Evolutionary conservation across 2,329 filamentous ascomycete genomes (phyloP).

Genomic region (Ophiosphaerella narmari): DNA sequence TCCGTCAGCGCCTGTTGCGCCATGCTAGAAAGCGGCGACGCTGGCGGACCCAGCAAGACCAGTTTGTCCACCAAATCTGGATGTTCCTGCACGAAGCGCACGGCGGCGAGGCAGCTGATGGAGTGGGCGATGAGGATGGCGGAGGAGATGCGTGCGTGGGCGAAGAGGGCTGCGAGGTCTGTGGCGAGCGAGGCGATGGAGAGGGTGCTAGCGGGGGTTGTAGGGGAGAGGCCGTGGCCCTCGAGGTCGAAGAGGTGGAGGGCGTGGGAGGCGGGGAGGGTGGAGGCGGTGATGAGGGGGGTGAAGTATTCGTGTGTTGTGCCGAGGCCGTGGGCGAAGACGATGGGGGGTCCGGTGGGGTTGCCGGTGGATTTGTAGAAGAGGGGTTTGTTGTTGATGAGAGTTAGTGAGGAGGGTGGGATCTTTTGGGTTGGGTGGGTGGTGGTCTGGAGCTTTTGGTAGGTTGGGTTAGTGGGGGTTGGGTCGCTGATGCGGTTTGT

Average conservation of each 20-base stretch:
- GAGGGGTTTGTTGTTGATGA: slow-evolving; percentile 49
- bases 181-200: slow-evolving; percentile 52
- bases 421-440: slow-evolving; percentile 32
- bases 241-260: slow-evolving; percentile 59
- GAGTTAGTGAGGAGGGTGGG: slow-evolving; percentile 41
- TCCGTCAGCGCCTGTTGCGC: slow-evolving; percentile 25
- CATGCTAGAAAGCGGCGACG: slow-evolving; percentile 48
- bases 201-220: slow-evolving; percentile 51
- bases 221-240: slow-evolving; percentile 61
- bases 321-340: slow-evolving; percentile 63
- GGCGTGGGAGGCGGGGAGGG: slow-evolving; percentile 34
- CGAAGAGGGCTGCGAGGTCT: slow-evolving; percentile 51
- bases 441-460: slow-evolving; percentile 35
- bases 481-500: slow-evolving; percentile 49
- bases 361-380: slow-evolving; percentile 44
- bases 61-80: slow-evolving; percentile 51
- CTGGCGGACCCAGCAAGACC: slow-evolving; percentile 55
- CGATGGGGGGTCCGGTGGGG: slow-evolving; percentile 34
- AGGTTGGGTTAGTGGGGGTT: slow-evolving; percentile 46
- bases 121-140: slow-evolving; percentile 57
- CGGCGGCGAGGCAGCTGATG: slow-evolving; percentile 57
- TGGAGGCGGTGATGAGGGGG: slow-evolving; percentile 50
- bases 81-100: slow-evolving; percentile 48
- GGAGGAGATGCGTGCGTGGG: slow-evolving; percentile 34
- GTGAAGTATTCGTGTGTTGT: slow-evolving; percentile 52